phyloP scores from a whole-genome alignment of 176 grass and related monocot genomes.

The Alopecurus myosuroides region DNA sequence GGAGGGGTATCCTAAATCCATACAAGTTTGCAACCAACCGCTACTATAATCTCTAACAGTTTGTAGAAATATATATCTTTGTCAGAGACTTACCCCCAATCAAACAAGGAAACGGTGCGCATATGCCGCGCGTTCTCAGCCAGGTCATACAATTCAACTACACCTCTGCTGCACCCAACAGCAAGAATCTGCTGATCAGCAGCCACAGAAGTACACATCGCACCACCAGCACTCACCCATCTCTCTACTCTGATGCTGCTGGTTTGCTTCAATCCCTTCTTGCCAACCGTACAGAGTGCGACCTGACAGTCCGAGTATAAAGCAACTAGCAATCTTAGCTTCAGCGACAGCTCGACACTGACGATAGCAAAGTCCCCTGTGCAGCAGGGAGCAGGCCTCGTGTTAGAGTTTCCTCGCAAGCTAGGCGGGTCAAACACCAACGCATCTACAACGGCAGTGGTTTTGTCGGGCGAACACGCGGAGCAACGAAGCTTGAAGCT shows the following conservation, averaged over 20 bases:
- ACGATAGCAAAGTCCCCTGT: conserved; percentile 56
- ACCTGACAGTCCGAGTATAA: conserved; percentile 85
- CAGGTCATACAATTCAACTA: conserved; percentile 92
- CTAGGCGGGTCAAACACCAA: conserved; percentile 51
- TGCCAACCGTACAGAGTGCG: conserved; percentile 68
- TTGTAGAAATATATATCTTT: not conserved
- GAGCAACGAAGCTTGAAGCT: conserved; percentile 69
- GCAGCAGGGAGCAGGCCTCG: conserved; percentile 55
- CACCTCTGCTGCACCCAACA: conserved; percentile 83
- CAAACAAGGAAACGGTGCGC: conserved; percentile 84
- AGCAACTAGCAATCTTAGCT: conserved; percentile 72
- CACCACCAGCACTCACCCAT: conserved; percentile 69
- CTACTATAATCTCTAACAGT: not conserved
- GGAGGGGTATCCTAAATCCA: not conserved
- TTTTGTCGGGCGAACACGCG: conserved; percentile 43
- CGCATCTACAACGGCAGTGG: conserved; percentile 28
- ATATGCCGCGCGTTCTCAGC: conserved; percentile 62
- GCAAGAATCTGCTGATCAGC: conserved; percentile 91
- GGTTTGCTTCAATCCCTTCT: conserved; percentile 84
- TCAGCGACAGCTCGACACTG: conserved; percentile 72
- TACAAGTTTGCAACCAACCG: not conserved
- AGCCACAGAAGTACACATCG: conserved; percentile 82
- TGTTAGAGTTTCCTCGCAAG: conserved; percentile 28
- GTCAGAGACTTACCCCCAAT: conserved; percentile 77
- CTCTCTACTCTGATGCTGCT: conserved; percentile 61